These are phyloP conservation scores for Sanghuangporus sanghuang DNA, from an alignment of 1,284 basidiomycete species.

Conservation along the genomic window DNA sequence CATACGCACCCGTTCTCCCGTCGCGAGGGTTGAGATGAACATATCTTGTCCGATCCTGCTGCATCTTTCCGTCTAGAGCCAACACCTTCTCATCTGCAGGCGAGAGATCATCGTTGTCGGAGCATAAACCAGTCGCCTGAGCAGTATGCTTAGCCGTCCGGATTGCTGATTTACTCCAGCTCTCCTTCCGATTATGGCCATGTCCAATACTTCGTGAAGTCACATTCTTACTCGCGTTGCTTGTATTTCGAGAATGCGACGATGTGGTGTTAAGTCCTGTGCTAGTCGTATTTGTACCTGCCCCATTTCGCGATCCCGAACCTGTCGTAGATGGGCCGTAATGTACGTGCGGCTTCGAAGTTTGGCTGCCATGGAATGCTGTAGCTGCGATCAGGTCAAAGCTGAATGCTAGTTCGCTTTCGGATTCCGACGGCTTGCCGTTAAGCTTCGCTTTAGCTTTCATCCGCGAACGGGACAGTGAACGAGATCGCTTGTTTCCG, in stretches of 20 bases:
- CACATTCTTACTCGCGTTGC: slow-evolving; percentile 31
- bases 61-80: slow-evolving; percentile 34
- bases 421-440: slow-evolving; percentile 7
- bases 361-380: slow-evolving; percentile 16
- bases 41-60: slow-evolving; percentile 40
- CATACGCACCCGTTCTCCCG: slow-evolving; percentile 16
- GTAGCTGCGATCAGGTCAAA: slow-evolving; percentile 16
- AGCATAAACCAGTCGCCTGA: slow-evolving; percentile 33
- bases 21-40: slow-evolving; percentile 32
- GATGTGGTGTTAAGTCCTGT: slow-evolving; percentile 18
- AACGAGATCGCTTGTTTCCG: slow-evolving; percentile 57
- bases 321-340: not conserved
- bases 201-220: slow-evolving; percentile 21
- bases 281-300: slow-evolving; percentile 7
- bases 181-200: slow-evolving; percentile 50
- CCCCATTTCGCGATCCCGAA: slow-evolving; percentile 2
- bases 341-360: slow-evolving; percentile 10
- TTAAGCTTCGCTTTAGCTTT: slow-evolving; percentile 50
- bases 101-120: slow-evolving; percentile 21
- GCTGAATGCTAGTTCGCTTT: slow-evolving; percentile 16
- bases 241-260: slow-evolving; percentile 25
- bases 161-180: slow-evolving; percentile 53
- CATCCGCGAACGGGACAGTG: slow-evolving; percentile 54
- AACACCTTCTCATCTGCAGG: slow-evolving; percentile 28
- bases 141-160: slow-evolving; percentile 29